Conservation (phyloP, 2,329 filamentous ascomycete species). For the Pyrenochaeta sp. region DNA sequence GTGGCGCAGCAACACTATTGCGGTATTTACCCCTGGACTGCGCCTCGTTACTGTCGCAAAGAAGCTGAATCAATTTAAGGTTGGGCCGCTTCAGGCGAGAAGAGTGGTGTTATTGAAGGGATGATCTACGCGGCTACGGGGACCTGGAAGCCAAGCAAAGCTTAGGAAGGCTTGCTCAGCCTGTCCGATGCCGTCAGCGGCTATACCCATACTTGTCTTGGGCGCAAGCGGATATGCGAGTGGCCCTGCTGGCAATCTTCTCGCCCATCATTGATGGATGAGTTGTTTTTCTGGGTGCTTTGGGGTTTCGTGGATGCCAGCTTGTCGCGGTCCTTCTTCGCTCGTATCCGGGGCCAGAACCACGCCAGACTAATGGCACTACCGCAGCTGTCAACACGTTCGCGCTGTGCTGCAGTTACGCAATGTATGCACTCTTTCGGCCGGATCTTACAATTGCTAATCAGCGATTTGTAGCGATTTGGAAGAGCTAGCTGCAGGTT, state of each 20-base stretch:
- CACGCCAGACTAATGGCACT: constrained; percentile 6
- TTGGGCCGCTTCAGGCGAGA: background rate
- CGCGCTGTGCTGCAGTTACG: background rate
- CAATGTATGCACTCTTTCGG: background rate
- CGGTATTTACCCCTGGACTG: constrained; percentile 9
- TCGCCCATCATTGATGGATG: background rate
- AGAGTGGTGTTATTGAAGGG: background rate
- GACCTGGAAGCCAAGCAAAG: constrained; percentile 19
- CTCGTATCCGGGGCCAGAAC: background rate
- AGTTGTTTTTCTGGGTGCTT: background rate
- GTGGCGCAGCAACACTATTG: too few relatives aligned
- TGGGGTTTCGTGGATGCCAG: background rate
- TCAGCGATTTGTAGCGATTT: constrained; percentile 4
- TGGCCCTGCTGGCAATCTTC: background rate
- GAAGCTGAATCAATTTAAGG: background rate
- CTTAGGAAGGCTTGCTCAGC: constrained; percentile 19
- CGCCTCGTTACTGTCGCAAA: constrained; percentile 3
- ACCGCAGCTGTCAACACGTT: constrained; percentile 1
- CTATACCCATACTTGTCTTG: background rate
- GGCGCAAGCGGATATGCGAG: constrained; percentile 6
- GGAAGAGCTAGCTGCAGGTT: constrained; percentile 1
- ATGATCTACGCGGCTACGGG: background rate
- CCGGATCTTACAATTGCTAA: constrained; percentile 8
- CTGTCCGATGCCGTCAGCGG: background rate
- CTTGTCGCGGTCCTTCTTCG: background rate